phyloP scores from a whole-genome alignment of 192 early-diverging fungal species.

The Paraglomus brasilianum region DNA sequence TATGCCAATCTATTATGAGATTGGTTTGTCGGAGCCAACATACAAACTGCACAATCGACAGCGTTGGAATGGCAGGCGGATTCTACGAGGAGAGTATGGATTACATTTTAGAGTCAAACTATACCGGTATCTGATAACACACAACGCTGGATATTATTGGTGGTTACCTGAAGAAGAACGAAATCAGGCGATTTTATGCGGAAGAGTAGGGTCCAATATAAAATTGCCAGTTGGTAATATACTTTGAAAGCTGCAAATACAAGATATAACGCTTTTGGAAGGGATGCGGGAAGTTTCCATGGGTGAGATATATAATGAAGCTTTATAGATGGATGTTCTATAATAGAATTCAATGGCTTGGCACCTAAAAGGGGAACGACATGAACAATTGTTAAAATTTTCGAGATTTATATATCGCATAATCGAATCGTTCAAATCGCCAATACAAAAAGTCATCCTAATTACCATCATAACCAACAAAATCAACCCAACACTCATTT shows the following conservation, averaged over 20 bases:
- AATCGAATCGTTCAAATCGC: conserved; percentile 29
- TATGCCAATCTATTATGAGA: conserved; percentile 97
- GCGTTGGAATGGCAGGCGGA: conserved; percentile 92
- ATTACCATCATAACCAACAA: conserved; percentile 80
- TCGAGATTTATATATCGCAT: conserved; percentile 34
- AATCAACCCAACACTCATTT: conserved; percentile 67
- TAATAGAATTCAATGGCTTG: conserved; percentile 25
- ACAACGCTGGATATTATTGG: conserved; percentile 4
- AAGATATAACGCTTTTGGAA: conserved; percentile 61
- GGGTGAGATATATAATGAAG: conserved; percentile 48
- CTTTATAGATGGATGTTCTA: conserved; percentile 46
- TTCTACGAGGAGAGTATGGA: conserved; percentile 58
- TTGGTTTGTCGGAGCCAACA: conserved; percentile 61
- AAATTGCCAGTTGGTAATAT: conserved; percentile 52
- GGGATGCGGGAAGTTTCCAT: conserved; percentile 54
- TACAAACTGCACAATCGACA: conserved; percentile 71
- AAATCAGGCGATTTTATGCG: conserved; percentile 57
- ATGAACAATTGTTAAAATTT: conserved; percentile 27
- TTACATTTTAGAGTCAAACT: neutral
- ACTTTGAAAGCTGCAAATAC: conserved; percentile 69
- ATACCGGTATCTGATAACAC: neutral
- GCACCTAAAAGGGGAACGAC: conserved; percentile 5
- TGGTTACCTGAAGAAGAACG: conserved; percentile 75
- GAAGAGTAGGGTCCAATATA: conserved; percentile 64
- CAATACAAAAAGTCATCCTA: conserved; percentile 21